These are phyloP conservation scores for Adansonia madagascariensis DNA, from an alignment of 441 rosid genomes.

Conservation along the genomic window DNA sequence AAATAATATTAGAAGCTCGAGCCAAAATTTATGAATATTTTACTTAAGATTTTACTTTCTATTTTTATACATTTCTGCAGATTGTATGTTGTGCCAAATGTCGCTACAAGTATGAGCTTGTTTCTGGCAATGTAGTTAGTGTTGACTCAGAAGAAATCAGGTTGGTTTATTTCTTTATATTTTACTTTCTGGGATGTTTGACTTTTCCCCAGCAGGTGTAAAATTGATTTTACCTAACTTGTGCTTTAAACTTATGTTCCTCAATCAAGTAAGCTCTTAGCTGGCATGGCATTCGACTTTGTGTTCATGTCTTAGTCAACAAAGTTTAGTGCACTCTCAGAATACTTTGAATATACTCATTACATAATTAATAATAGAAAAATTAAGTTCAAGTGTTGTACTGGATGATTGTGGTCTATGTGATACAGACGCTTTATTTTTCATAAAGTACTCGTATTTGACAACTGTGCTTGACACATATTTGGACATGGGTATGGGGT, in stretches of 20 bases:
- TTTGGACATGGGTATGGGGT: not conserved
- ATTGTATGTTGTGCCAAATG: slow-evolving; percentile 81
- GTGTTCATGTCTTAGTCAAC: not conserved
- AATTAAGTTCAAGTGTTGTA: not conserved
- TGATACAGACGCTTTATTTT: not conserved
- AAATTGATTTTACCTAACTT: not conserved
- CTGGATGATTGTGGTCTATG: not conserved
- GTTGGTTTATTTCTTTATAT: slow-evolving; percentile 44
- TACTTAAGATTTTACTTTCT: slow-evolving; percentile 1
- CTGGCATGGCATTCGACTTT: not conserved
- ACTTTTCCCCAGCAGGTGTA: not conserved
- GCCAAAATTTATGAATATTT: slow-evolving; percentile 4
- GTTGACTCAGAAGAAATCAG: slow-evolving; percentile 87
- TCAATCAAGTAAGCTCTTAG: not conserved
- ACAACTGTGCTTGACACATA: not conserved
- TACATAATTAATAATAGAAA: not conserved
- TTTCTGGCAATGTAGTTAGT: slow-evolving; percentile 78
- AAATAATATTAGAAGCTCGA: not conserved
- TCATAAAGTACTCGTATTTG: not conserved
- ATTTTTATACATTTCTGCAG: slow-evolving; percentile 43
- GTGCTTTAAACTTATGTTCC: not conserved
- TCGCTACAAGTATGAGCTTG: slow-evolving; percentile 88
- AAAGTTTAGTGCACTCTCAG: not conserved
- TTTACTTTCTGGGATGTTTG: slow-evolving; percentile 13
- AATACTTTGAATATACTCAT: not conserved